Conservation (phyloP, 2,329 filamentous ascomycete genomes). For the Mycogone perniciosa region DNA sequence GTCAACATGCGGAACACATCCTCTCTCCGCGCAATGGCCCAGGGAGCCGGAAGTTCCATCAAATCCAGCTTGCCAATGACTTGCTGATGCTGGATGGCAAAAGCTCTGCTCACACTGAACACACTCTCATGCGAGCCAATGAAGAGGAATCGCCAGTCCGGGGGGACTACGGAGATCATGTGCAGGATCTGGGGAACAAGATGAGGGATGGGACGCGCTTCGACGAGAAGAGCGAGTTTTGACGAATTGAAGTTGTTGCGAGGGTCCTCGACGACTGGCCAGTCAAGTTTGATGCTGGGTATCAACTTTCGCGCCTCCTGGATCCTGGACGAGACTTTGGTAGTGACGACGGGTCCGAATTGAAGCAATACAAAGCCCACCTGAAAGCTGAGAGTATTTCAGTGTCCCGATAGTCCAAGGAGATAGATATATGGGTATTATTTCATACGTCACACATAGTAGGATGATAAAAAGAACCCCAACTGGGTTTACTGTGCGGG, state of each 20-base stretch:
- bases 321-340: constrained; percentile 31
- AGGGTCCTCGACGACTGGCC: constrained; percentile 27
- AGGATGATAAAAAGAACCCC: too few species aligned
- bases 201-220: constrained; percentile 42
- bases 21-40: constrained; percentile 42
- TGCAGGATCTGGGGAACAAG: constrained; percentile 49
- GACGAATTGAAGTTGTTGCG: constrained; percentile 37
- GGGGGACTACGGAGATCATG: constrained; percentile 50
- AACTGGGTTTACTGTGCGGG: too few species aligned
- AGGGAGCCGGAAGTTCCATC: constrained; percentile 41
- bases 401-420: background rate
- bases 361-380: constrained; percentile 27
- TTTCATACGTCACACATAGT: too few species aligned
- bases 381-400: constrained; percentile 35
- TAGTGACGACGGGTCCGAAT: constrained; percentile 39
- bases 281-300: constrained; percentile 35
- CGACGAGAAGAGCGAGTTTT: constrained; percentile 52
- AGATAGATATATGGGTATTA: too few species aligned
- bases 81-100: constrained; percentile 43
- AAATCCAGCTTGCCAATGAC: constrained; percentile 47
- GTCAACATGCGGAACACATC: constrained; percentile 43
- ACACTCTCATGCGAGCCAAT: constrained; percentile 47
- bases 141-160: constrained; percentile 52
- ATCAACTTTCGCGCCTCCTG: constrained; percentile 35
- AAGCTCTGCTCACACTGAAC: constrained; percentile 37